Conservation (phyloP, 305 asterid species). For the Euphrasia arctica region DNA sequence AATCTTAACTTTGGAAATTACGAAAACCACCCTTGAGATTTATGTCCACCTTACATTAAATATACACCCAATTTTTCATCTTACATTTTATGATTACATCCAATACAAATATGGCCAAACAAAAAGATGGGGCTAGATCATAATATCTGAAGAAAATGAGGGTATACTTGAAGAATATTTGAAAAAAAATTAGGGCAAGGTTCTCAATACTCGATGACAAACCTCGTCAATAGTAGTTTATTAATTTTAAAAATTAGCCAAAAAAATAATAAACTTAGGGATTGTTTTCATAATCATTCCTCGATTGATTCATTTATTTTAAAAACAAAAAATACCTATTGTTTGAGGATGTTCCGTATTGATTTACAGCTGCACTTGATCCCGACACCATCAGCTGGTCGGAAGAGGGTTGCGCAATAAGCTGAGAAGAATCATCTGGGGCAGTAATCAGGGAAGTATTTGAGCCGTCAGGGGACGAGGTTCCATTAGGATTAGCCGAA, state of each 20-base stretch:
- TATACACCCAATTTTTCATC: not conserved
- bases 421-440: slow-evolving; percentile 59
- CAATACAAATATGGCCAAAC: not conserved
- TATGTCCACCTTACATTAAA: not conserved
- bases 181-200: too few species aligned
- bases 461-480: slow-evolving; percentile 28
- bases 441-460: slow-evolving; percentile 44
- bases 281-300: too few species aligned
- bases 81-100: not conserved
- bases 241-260: too few species aligned
- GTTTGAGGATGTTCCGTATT: slow-evolving; percentile 40
- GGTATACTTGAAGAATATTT: too few species aligned
- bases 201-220: too few species aligned
- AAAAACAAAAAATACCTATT: slow-evolving; percentile 52
- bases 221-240: too few species aligned
- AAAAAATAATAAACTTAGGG: too few species aligned
- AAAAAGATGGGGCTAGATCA: not conserved
- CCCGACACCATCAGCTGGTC: slow-evolving; percentile 26
- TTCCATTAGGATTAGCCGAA: slow-evolving; percentile 66
- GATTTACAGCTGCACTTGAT: slow-evolving; percentile 45
- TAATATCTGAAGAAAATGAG: too few species aligned
- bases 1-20: too few species aligned
- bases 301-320: not conserved
- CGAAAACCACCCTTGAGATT: not conserved
- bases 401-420: slow-evolving; percentile 41